Evolutionary conservation across 2,329 filamentous ascomycete species (phyloP).

Genomic region (Cordyceps cateniannulata): DNA sequence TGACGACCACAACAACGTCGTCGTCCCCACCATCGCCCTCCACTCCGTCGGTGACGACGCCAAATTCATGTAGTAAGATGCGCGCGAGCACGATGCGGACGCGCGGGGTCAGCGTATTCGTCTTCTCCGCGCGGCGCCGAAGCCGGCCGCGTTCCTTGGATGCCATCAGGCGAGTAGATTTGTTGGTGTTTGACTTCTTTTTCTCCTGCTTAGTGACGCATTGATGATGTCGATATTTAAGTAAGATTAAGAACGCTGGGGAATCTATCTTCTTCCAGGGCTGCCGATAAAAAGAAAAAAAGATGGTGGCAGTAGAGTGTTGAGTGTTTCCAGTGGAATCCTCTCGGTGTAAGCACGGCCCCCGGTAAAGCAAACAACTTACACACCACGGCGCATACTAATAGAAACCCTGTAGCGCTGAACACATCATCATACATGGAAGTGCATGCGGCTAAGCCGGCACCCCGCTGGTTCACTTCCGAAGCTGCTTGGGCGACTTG

Average conservation of each 20-base stretch:
- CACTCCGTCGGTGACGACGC: not conserved
- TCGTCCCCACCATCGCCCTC: too few relatives aligned
- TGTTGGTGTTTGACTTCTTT: too few relatives aligned
- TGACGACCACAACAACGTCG: too few relatives aligned
- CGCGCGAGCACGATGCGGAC: not conserved
- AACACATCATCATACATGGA: not conserved
- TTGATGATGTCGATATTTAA: too few relatives aligned
- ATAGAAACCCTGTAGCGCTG: not conserved
- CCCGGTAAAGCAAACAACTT: not conserved
- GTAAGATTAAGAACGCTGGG: too few relatives aligned
- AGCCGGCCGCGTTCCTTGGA: not conserved
- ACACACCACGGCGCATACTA: conserved; percentile 3
- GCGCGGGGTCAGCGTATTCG: not conserved
- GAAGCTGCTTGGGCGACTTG: not conserved
- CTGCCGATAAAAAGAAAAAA: too few relatives aligned
- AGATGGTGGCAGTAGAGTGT: not conserved
- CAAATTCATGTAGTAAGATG: not conserved
- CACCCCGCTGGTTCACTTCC: not conserved
- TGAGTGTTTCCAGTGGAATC: not conserved
- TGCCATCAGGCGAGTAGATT: too few relatives aligned
- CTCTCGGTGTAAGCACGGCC: not conserved
- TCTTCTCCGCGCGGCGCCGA: not conserved
- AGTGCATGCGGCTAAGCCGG: not conserved
- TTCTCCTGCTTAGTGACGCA: too few relatives aligned
- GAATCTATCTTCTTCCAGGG: too few relatives aligned